Evolutionary conservation across 371 early-diverging fungal species (phyloP).

Genomic region (Dinochytrium kinnereticum): DNA sequence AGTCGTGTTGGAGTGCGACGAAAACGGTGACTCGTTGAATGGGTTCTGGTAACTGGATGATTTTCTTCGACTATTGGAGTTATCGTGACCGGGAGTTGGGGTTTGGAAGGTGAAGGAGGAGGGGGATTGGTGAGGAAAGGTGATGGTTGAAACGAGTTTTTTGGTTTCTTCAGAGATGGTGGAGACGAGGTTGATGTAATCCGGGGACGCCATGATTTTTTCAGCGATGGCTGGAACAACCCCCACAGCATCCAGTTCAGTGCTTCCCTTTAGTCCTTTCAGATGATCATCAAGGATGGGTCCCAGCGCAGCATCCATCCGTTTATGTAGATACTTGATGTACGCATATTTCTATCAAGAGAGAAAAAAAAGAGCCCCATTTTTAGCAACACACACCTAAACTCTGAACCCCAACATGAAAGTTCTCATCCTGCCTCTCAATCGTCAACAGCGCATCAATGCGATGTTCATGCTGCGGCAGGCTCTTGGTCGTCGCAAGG

Average conservation of each 20-base stretch:
- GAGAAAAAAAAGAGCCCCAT: no score
- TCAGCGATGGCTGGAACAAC: conserved; percentile 31
- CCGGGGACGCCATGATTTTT: conserved; percentile 36
- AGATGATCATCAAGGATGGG: conserved; percentile 30
- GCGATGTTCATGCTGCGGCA: background rate
- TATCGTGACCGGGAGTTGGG: no score
- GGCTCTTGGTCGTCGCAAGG: background rate
- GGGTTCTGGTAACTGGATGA: background rate
- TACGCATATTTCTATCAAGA: conserved; percentile 50
- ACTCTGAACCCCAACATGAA: conserved; percentile 35
- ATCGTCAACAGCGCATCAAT: conserved; percentile 28
- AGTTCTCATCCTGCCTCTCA: conserved; percentile 46
- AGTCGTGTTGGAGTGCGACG: conserved; percentile 42
- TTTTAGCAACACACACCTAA: background rate
- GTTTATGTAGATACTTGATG: conserved; percentile 38
- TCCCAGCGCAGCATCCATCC: conserved; percentile 40
- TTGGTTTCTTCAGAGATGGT: conserved; percentile 26
- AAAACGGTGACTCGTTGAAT: conserved; percentile 36
- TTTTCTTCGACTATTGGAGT: no score
- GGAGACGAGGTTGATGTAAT: conserved; percentile 29
- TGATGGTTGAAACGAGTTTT: background rate
- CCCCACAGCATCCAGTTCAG: background rate
- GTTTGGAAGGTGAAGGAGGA: no score
- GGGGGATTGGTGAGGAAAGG: background rate
- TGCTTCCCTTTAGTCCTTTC: background rate